A percentile compares a stretch with the other conserved stretches of the same genome.
Conservation (phyloP, 805 yeast species). For the Priceomyces melissophilus region DNA sequence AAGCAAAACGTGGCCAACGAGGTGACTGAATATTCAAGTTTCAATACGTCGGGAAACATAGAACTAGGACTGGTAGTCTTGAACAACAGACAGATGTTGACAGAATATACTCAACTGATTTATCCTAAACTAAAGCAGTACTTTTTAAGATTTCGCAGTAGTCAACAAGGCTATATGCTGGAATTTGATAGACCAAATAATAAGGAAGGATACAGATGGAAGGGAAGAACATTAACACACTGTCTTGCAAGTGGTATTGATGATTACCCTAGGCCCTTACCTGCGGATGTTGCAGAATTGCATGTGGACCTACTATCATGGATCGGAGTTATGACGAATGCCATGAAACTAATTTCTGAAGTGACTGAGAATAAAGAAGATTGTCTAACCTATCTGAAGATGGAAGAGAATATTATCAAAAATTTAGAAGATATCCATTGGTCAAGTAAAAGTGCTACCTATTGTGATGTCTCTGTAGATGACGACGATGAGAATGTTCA, state of each 20-base stretch:
- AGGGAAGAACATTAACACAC: conserved; percentile 82
- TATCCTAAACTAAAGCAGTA: conserved; percentile 78
- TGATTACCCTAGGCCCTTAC: conserved; percentile 85
- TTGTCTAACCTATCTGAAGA: conserved; percentile 45
- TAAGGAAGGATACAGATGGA: conserved; percentile 83
- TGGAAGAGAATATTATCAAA: conserved; percentile 52
- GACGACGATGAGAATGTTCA: conserved; percentile 61
- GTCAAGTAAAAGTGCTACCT: conserved; percentile 61
- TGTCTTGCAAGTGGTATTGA: conserved; percentile 92
- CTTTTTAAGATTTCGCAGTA: conserved; percentile 77
- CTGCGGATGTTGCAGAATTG: conserved; percentile 83
- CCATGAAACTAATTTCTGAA: conserved; percentile 71
- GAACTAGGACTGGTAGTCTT: conserved; percentile 52
- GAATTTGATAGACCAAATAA: conserved; percentile 59
- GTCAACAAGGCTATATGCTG: conserved; percentile 72
- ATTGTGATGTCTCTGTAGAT: conserved; percentile 81
- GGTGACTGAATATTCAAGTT: conserved; percentile 16
- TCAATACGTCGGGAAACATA: conserved; percentile 8
- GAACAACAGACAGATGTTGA: conserved; percentile 55
- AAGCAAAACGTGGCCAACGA: conserved; percentile 28
- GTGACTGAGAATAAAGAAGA: conserved; percentile 60
- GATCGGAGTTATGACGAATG: conserved; percentile 89
- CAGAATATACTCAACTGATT: conserved; percentile 55
- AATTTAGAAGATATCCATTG: conserved; percentile 80
- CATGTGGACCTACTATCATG: conserved; percentile 88